These are phyloP conservation scores for Trichoderma simmonsii DNA, from an alignment of 2,329 filamentous ascomycete genomes.

Conservation along the genomic window DNA sequence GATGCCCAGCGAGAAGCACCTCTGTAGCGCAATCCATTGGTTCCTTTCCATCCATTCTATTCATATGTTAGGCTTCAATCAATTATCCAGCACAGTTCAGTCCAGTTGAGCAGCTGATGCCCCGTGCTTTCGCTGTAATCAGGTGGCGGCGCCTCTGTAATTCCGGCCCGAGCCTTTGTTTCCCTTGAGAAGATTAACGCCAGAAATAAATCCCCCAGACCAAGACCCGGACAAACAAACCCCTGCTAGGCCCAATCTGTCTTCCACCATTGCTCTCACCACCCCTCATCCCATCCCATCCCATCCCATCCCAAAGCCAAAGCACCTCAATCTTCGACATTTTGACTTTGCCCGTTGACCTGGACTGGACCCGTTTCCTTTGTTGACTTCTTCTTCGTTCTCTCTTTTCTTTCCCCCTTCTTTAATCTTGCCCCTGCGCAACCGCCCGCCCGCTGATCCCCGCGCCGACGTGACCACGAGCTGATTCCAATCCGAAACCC, in stretches of 20 bases:
- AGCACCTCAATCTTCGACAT: background rate
- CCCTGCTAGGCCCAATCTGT: conserved; percentile 14
- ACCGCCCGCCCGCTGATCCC: conserved; percentile 7
- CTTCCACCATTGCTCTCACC: conserved; percentile 9
- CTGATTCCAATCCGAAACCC: conserved; percentile 16
- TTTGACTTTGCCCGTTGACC: background rate
- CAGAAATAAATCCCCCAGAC: background rate
- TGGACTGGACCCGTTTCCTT: conserved; percentile 15
- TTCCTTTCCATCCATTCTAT: background rate
- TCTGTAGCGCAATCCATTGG: background rate
- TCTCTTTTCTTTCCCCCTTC: background rate
- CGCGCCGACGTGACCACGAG: conserved; percentile 25
- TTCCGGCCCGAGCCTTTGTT: conserved; percentile 27
- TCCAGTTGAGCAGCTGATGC: background rate
- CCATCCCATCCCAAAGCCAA: conserved; percentile 10
- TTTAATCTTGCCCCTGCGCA: conserved; percentile 11
- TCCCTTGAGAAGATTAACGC: conserved; percentile 10
- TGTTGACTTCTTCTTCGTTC: conserved; percentile 3
- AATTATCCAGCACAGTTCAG: background rate
- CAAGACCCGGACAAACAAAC: background rate
- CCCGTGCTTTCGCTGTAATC: background rate
- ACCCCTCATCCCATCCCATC: conserved; percentile 12
- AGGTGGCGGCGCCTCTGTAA: conserved; percentile 28
- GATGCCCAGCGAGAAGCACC: background rate
- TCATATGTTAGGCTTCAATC: background rate